phyloP scores from a whole-genome alignment of 306 rosid species.

The Lathyrus aphaca region DNA sequence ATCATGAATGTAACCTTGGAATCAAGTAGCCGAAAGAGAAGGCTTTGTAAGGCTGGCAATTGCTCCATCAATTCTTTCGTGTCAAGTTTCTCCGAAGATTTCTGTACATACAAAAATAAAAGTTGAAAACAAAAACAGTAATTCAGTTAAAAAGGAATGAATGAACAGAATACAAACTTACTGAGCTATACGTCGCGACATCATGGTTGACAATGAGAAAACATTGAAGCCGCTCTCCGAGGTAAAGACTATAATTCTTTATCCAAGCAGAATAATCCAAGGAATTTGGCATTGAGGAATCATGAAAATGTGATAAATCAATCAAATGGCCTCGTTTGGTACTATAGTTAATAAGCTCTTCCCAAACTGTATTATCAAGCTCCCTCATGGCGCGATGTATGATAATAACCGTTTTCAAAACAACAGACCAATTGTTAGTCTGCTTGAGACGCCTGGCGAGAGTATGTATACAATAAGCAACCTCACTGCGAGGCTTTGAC shows the following conservation, averaged over 20 bases:
- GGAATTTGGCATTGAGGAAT: conserved; percentile 62
- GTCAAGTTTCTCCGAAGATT: conserved; percentile 53
- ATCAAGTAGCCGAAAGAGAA: conserved; percentile 75
- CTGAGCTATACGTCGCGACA: conserved; percentile 62
- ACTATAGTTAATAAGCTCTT: conserved; percentile 63
- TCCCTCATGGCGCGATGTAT: conserved; percentile 93
- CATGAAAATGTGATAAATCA: conserved; percentile 63
- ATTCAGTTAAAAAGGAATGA: background rate
- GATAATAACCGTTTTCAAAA: conserved; percentile 66
- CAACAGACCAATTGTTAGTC: conserved; percentile 84
- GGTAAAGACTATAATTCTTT: conserved; percentile 63
- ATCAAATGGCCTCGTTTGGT: conserved; percentile 65
- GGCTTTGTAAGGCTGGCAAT: conserved; percentile 76
- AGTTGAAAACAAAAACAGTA: background rate
- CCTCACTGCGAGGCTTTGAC: conserved; percentile 78
- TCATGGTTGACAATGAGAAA: conserved; percentile 64
- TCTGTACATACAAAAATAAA: conserved; percentile 47
- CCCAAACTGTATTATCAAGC: conserved; percentile 78
- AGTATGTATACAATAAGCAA: conserved; percentile 71
- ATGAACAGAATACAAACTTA: conserved; percentile 41
- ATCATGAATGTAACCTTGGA: conserved; percentile 65
- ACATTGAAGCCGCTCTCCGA: conserved; percentile 87
- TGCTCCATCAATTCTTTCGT: conserved; percentile 74
- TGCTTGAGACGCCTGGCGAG: conserved; percentile 62
- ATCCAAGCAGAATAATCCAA: conserved; percentile 83